A percentile compares a stretch with the other conserved stretches of the same genome.
Conservation (phyloP, 257 asterid genomes). For the Misopates orontium region DNA sequence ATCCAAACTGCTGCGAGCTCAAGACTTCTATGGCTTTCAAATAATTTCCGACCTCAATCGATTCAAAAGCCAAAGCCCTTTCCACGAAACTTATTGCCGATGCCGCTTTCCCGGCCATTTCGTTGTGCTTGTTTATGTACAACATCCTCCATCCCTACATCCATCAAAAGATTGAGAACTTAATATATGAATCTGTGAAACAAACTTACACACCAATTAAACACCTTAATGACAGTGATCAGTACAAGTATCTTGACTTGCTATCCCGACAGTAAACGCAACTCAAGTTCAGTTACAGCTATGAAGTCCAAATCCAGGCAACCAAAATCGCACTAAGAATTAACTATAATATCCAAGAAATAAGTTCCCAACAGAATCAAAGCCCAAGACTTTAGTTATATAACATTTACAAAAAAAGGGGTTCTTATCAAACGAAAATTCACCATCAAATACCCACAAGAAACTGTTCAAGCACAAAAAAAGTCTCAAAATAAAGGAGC, state of each 20-base stretch:
- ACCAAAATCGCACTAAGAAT: neutral
- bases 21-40: slow-evolving; percentile 60
- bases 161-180: slow-evolving; percentile 1
- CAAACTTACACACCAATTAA: slow-evolving; percentile 1
- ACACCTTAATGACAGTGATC: neutral
- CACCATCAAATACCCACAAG: slow-evolving; percentile 3
- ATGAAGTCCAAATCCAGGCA: neutral
- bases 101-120: slow-evolving; percentile 61
- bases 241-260: neutral
- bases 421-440: neutral
- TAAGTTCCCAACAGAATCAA: neutral
- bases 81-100: slow-evolving; percentile 43
- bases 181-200: neutral
- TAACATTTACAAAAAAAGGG: neutral
- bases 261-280: neutral
- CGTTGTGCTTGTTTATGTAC: slow-evolving; percentile 61
- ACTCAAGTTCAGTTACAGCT: slow-evolving; percentile 10
- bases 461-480: neutral
- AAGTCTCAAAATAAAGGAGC: slow-evolving; percentile 4
- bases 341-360: slow-evolving; percentile 5
- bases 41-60: slow-evolving; percentile 73
- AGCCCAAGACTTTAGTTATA: too few species aligned
- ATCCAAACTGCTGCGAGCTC: slow-evolving; percentile 55
- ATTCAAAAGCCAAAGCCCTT: slow-evolving; percentile 55
- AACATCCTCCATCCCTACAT: slow-evolving; percentile 69